Evolutionary conservation across 2,329 filamentous ascomycete genomes (phyloP).

Genomic region (Alternaria postmessia): DNA sequence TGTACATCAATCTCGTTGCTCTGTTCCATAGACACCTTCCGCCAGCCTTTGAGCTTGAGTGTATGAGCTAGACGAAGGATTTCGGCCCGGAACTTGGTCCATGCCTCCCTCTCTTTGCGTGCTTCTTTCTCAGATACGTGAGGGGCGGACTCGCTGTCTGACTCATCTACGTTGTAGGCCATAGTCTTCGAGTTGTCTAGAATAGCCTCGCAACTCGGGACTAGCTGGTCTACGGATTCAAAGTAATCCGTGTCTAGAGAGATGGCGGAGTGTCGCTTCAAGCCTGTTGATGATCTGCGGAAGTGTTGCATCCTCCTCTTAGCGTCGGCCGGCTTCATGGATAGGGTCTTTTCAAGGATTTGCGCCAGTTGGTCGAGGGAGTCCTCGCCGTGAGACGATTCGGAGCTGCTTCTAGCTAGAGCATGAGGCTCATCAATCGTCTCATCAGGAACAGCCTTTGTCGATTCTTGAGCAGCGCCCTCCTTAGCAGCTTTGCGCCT

Average conservation of each 20-base stretch:
- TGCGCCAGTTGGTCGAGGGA: slow-evolving; percentile 82
- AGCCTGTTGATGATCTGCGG: slow-evolving; percentile 41
- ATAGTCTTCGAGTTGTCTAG: slow-evolving; percentile 92
- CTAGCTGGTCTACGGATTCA: slow-evolving; percentile 78
- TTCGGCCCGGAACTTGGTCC: slow-evolving; percentile 89
- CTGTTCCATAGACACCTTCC: slow-evolving; percentile 76
- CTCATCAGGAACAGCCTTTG: slow-evolving; percentile 11
- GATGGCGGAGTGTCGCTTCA: slow-evolving; percentile 58
- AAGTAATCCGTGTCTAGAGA: slow-evolving; percentile 87
- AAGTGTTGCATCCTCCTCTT: slow-evolving; percentile 41
- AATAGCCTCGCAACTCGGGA: slow-evolving; percentile 82
- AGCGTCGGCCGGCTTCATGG: slow-evolving; percentile 45
- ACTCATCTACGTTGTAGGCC: slow-evolving; percentile 71
- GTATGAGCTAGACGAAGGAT: slow-evolving; percentile 91
- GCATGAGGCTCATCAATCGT: slow-evolving; percentile 14
- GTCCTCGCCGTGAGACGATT: slow-evolving; percentile 70
- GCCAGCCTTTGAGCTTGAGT: slow-evolving; percentile 88
- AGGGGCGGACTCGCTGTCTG: slow-evolving; percentile 56
- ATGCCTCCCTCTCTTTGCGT: slow-evolving; percentile 76
- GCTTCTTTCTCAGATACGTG: slow-evolving; percentile 55
- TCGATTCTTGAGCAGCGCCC: slow-evolving; percentile 6
- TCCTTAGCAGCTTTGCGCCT: slow-evolving; percentile 60
- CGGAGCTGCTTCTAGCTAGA: slow-evolving; percentile 60
- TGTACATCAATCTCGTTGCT: slow-evolving; percentile 75
- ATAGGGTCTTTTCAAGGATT: slow-evolving; percentile 76